Percentiles rank a stretch among this genome's conserved stretches.
Conservation (phyloP, 441 rosid genomes). For the Kokia cookei region DNA sequence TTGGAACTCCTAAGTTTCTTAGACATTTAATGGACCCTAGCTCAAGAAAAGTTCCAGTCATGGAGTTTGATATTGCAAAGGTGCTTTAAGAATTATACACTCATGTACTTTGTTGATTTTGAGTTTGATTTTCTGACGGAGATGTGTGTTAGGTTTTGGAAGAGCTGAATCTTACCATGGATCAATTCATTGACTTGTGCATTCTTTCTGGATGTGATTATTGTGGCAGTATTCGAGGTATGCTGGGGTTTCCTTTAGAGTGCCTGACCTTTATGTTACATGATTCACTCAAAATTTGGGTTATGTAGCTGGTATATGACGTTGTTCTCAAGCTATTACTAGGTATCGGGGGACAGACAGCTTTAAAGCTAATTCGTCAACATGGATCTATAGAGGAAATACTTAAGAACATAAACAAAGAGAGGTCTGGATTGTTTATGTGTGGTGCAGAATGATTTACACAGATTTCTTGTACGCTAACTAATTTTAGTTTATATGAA, state of each 20-base stretch:
- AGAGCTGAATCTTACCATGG: constrained; percentile 86
- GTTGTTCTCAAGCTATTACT: constrained; percentile 11
- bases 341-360: constrained; percentile 96
- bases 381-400: constrained; percentile 86
- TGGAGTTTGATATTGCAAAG: constrained; percentile 90
- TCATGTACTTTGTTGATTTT: neutral
- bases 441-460: neutral
- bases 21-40: constrained; percentile 99
- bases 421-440: constrained; percentile 39
- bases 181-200: constrained; percentile 92
- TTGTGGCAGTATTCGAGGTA: constrained; percentile 97
- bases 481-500: neutral
- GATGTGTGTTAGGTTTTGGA: constrained; percentile 58
- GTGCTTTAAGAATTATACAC: constrained; percentile 23
- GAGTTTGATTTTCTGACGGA: constrained; percentile 7
- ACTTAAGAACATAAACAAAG: constrained; percentile 78
- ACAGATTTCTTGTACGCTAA: neutral
- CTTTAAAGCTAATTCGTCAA: constrained; percentile 90
- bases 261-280: neutral
- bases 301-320: neutral
- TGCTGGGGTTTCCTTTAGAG: neutral
- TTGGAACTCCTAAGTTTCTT: constrained; percentile 90
- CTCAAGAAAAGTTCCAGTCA: constrained; percentile 89
- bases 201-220: constrained; percentile 98
- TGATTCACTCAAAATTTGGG: neutral